A percentile compares a stretch with the other conserved stretches of the same genome.
Conservation (phyloP, 148 eudicot species). For the Fagopyrum homotropicum region DNA sequence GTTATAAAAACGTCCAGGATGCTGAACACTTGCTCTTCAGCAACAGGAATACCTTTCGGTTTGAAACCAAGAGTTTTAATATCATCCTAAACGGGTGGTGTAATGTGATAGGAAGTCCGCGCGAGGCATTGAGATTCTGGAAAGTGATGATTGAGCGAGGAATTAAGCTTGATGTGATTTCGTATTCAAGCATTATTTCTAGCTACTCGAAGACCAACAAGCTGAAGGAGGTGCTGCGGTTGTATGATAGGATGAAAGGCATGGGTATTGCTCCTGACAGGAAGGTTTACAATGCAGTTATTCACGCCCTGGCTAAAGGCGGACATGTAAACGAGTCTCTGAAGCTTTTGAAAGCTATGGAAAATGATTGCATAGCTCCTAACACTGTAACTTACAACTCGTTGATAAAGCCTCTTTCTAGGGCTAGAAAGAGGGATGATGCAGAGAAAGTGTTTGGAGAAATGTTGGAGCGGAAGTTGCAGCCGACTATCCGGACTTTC, state of each 20-base stretch:
- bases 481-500: constrained; percentile 60
- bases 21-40: constrained; percentile 81
- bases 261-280: constrained; percentile 56
- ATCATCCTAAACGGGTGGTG: constrained; percentile 88
- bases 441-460: constrained; percentile 47
- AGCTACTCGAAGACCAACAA: constrained; percentile 50
- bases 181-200: constrained; percentile 67
- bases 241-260: constrained; percentile 57
- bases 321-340: constrained; percentile 55
- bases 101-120: constrained; percentile 48
- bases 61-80: constrained; percentile 79
- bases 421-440: constrained; percentile 36
- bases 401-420: constrained; percentile 23
- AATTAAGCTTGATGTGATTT: constrained; percentile 50
- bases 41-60: constrained; percentile 46
- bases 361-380: constrained; percentile 54
- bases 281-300: constrained; percentile 77
- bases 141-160: constrained; percentile 53
- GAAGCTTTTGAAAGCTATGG: constrained; percentile 57
- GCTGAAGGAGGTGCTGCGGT: constrained; percentile 42
- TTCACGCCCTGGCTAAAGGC: constrained; percentile 74
- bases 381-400: constrained; percentile 73
- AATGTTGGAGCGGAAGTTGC: constrained; percentile 49
- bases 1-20: constrained; percentile 87
- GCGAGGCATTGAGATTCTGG: constrained; percentile 78